A percentile compares a stretch with the other conserved stretches of the same genome.
phyloP scores from a whole-genome alignment of 441 rosid genomes.

The Syzygium syzygioides region DNA sequence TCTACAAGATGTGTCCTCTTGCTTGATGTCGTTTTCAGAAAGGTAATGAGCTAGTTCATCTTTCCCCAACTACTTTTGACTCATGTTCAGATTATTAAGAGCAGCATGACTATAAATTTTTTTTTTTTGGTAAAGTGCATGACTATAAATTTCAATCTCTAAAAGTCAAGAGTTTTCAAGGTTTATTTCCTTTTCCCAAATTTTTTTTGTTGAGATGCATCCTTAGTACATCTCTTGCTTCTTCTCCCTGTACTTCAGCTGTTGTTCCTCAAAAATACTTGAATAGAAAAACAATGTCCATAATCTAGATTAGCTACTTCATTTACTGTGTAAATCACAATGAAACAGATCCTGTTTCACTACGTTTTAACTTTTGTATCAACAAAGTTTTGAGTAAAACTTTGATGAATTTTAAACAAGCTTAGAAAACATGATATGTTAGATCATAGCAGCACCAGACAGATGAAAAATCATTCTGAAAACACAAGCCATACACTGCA shows the following conservation, averaged over 20 bases:
- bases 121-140: too few relatives aligned
- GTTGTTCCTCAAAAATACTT: background rate
- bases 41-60: background rate
- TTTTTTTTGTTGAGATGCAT: background rate
- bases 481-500: background rate
- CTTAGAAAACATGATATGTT: too few relatives aligned
- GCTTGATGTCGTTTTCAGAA: background rate
- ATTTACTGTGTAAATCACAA: background rate
- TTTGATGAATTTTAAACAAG: too few relatives aligned
- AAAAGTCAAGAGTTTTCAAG: background rate
- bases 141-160: background rate
- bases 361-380: background rate
- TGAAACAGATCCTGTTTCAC: background rate
- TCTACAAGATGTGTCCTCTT: background rate
- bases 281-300: background rate
- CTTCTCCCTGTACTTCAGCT: background rate
- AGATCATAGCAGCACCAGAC: too few relatives aligned
- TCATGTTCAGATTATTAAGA: background rate
- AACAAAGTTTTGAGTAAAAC: background rate
- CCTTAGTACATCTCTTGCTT: background rate
- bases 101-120: too few relatives aligned
- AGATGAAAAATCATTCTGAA: too few relatives aligned
- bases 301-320: background rate
- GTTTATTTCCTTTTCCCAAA: fast-evolving
- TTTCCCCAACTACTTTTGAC: background rate